Base-by-base conservation (phyloP, 345 rosid genomes). In the Mallotus nudiflorus region DNA sequence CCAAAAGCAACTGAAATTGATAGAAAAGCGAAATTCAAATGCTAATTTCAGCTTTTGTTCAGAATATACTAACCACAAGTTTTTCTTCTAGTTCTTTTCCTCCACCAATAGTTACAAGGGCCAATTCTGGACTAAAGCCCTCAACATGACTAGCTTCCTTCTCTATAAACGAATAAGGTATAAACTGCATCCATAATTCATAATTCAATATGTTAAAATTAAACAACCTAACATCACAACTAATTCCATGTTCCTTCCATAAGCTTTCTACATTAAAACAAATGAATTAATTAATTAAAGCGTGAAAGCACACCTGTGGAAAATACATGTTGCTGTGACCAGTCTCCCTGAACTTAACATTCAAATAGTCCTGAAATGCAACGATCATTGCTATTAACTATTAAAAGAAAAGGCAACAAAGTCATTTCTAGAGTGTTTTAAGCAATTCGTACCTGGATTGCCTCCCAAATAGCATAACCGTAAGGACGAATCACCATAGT, bases 121-220 rank as follows among this genome's bases (percentile, higher is more conserved):
- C 97, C 68, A 94, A 75, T 53, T 91, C 98, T 5, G 97, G 97
- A 76, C 96, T 91, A 71, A 94, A 94, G 9, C 97, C 98, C 72
- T 94, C 98, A 14, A 90, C 93, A 50, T 90, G 97, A 76, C 93
- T 88, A 81, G 97, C 96, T 88, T 94, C 96, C 82, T 94, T 91
- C 91, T 94, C 98, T 67, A 94, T 87, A 65, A 94, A 91, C 5
- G 98, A 94, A 82, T 90, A 91, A 19, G 98, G 97, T 86, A 91
- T 94, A 80, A 94, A 84, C 96, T 88, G 77, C 83, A 86, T 15
- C 63, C 72, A 40, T 8, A 22, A 0, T 56, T 49, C 62, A 75
- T 68, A 60, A 50, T 28, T 48, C 44, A 65, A 42, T 7, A 64
- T 53, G n/a, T 55, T 50, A 79, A 48, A 49, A 13, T 57, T 20